These are phyloP conservation scores for Aspergillus sojae DNA, from an alignment of 2,329 filamentous ascomycete genomes.

Conservation along the genomic window DNA sequence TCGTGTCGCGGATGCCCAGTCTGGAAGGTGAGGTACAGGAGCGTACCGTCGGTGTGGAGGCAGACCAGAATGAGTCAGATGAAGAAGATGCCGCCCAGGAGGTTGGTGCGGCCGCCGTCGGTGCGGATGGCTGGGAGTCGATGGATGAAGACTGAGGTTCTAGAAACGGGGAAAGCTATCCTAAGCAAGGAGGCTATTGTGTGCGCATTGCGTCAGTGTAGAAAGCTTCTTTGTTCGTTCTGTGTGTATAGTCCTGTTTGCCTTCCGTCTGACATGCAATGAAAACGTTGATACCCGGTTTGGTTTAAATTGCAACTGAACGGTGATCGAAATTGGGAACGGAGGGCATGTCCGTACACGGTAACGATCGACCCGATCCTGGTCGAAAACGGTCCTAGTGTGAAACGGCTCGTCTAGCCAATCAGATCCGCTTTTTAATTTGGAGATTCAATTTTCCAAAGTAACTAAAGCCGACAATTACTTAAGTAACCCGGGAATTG, in stretches of 20 bases:
- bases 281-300: constrained; percentile 26
- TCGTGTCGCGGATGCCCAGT: constrained; percentile 70
- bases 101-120: constrained; percentile 52
- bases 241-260: background rate
- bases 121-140: constrained; percentile 56
- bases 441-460: background rate
- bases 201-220: background rate
- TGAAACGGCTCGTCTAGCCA: background rate
- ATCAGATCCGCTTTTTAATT: background rate
- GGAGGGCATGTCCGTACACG: background rate
- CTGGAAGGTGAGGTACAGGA: constrained; percentile 69
- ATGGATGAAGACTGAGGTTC: constrained; percentile 54
- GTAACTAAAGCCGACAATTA: background rate
- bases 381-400: background rate
- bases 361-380: background rate
- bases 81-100: constrained; percentile 62
- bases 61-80: constrained; percentile 67
- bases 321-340: background rate
- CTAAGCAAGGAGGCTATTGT: background rate
- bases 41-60: constrained; percentile 72
- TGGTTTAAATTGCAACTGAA: background rate
- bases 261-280: constrained; percentile 14
- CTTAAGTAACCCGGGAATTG: background rate
- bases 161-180: background rate
- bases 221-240: background rate